A percentile compares a stretch with the other conserved stretches of the same genome.
Conservation (phyloP, 202 grass and related monocot genomes). For the Hordeum pubiflorum region DNA sequence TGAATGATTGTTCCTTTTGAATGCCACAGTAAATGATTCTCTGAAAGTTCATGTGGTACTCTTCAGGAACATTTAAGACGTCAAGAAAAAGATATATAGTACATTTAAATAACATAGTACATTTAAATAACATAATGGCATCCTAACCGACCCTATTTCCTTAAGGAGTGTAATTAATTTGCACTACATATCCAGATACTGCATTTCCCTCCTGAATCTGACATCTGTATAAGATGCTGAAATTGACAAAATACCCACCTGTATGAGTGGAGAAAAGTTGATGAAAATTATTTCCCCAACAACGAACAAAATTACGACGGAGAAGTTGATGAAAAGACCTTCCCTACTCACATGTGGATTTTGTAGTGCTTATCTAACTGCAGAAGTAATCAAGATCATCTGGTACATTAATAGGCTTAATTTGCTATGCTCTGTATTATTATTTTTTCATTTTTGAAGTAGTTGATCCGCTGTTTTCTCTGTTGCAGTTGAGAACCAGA, state of each 20-base stretch:
- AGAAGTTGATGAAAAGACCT: not conserved
- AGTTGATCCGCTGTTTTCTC: not conserved
- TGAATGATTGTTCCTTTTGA: not conserved
- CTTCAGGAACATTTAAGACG: not conserved
- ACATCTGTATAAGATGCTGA: not conserved
- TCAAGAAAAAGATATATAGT: not conserved
- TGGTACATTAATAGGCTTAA: not conserved
- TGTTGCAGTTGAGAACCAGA: slow-evolving; percentile 61
- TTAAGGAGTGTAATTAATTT: not conserved
- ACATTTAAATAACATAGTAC: no score
- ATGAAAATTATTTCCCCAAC: not conserved
- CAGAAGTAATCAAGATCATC: not conserved
- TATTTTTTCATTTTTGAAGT: not conserved
- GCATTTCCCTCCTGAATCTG: not conserved
- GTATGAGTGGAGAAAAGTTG: not conserved
- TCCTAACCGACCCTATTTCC: not conserved
- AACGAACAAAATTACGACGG: not conserved
- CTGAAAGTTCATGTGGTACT: not conserved
- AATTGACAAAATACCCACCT: not conserved
- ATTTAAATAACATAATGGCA: not conserved
- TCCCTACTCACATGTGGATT: not conserved
- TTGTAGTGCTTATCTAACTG: not conserved
- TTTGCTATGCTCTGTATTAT: not conserved
- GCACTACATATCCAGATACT: not conserved
- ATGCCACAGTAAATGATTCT: not conserved